phyloP scores from a whole-genome alignment of 139 green algal genomes.

The Chlamydomonas sphaeroides region DNA sequence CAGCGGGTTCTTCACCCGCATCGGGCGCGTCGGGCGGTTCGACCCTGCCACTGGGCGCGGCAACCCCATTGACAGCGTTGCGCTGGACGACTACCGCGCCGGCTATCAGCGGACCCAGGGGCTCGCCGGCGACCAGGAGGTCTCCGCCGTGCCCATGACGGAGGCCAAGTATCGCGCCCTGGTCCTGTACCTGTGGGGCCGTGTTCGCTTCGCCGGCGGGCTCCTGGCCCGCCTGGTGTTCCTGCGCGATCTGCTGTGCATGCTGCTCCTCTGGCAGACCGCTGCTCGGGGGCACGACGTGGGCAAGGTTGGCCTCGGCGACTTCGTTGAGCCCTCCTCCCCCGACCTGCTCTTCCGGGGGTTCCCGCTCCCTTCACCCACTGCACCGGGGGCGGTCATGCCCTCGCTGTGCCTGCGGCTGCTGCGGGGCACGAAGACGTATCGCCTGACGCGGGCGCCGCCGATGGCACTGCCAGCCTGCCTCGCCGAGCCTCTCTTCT shows the following conservation, averaged over 20 bases:
- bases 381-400: background rate
- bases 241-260: background rate
- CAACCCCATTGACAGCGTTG: too few relatives aligned
- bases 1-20: too few relatives aligned
- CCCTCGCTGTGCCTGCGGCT: background rate
- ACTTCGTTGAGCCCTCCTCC: background rate
- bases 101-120: too few relatives aligned
- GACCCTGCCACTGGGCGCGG: too few relatives aligned
- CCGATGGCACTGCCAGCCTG: background rate
- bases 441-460: background rate
- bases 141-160: background rate
- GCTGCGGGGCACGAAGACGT: constrained; percentile 6
- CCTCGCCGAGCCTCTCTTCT: background rate
- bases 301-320: background rate
- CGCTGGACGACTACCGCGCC: too few relatives aligned
- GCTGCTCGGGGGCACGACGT: background rate
- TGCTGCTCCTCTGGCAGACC: background rate
- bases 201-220: too few relatives aligned
- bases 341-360: background rate
- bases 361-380: background rate
- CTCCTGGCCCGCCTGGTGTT: background rate
- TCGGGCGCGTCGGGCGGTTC: too few relatives aligned
- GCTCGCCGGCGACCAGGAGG: background rate
- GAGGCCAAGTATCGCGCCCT: background rate
- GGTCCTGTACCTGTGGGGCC: constrained; percentile 4